Evolutionary conservation across 2,329 filamentous ascomycete species (phyloP), one percentile per base, ranked within the genome.

Genomic region (Fusarium vanettenii): DNA sequence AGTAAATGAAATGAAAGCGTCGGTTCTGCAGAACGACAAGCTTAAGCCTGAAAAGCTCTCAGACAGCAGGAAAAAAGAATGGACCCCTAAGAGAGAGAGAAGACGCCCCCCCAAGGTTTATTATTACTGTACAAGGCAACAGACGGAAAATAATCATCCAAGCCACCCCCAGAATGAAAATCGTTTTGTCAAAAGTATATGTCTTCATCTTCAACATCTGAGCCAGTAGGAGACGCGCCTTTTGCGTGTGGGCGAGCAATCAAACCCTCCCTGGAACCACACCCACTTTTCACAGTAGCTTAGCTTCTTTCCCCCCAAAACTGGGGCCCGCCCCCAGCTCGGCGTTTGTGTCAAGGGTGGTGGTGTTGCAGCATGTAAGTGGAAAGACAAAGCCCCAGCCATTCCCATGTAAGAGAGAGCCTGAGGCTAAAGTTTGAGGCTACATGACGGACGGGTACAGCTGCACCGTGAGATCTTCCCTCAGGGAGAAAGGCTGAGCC

Each of bases 101-200:
- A 35, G 18, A 33, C n/a, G 11, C 39, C 41, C 39, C 25, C 37
- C 18, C 35, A 29, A 52, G 48, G 48, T 29, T 52, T 50, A 50
- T 16, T 48, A 25, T 59, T 52, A 27, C 48, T 29, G 25, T 11
- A 52, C 48, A 52, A 52, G 48, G 57, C 35, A 60, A 29, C 18
- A 22, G 33, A 39, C 22, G 27, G 20, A 59, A 39, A 39, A 43
- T 43, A 20, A 45, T 20, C 14, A 33, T 55, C 29, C 52, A 56
- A 56, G 39, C 57, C 64, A 52, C 59, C 45, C 39, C 29, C 55
- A 35, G 55, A 65, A 31, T 22, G 39, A 43, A 52, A 69, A 75
- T 69, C 43, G 69, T 71, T 67, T 55, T 76, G 75, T 77, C 76
- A 77, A 77, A 77, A 76, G 64, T 76, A 69, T 74, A 76, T 77